phyloP scores from a whole-genome alignment of 371 early-diverging fungal species.

The Polyrhizophydium stewartii region DNA sequence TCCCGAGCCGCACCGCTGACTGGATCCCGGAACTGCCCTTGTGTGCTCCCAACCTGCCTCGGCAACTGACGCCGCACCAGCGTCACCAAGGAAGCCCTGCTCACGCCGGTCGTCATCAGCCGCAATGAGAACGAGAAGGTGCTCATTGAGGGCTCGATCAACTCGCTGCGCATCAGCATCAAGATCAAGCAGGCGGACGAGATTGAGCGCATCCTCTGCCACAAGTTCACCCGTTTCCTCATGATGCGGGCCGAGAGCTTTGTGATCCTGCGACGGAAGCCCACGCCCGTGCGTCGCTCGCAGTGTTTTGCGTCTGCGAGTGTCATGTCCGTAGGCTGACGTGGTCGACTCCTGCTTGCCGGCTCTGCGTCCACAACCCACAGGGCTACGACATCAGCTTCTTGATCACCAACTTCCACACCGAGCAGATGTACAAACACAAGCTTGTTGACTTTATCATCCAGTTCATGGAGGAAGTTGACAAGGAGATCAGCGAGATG shows the following conservation, averaged over 20 bases:
- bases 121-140: conserved; percentile 95
- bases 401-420: conserved; percentile 92
- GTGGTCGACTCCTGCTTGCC: neutral
- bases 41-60: neutral
- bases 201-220: conserved; percentile 89
- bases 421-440: conserved; percentile 96
- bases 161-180: conserved; percentile 91
- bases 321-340: neutral
- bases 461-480: conserved; percentile 98
- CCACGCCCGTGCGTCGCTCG: conserved; percentile 68
- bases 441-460: conserved; percentile 97
- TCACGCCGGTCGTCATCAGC: conserved; percentile 85
- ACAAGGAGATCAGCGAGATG: conserved; percentile 98
- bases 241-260: conserved; percentile 96
- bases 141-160: conserved; percentile 89
- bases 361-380: neutral
- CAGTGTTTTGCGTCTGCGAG: neutral
- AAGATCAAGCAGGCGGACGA: conserved; percentile 98
- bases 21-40: neutral
- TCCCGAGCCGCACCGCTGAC: no score
- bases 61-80: conserved; percentile 6
- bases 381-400: conserved; percentile 95
- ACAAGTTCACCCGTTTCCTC: conserved; percentile 95
- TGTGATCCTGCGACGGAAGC: conserved; percentile 88
- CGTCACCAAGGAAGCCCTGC: conserved; percentile 65